A percentile compares a stretch with the other conserved stretches of the same genome.
Conservation (phyloP, 2,329 filamentous ascomycete species). For the Penicillium aurantiogriseum region DNA sequence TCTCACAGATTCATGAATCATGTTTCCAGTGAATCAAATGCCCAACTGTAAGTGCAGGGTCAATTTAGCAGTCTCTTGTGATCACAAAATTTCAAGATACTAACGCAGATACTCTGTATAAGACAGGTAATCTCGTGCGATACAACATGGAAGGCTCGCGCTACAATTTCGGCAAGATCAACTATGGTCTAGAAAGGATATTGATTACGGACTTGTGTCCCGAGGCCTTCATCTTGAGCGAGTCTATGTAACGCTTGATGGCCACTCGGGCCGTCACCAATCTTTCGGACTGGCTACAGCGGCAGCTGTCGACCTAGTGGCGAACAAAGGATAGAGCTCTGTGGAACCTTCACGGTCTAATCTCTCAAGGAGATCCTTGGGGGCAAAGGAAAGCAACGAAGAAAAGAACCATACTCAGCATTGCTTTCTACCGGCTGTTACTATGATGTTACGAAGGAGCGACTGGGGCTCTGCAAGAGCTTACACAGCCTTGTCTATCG, state of each 20-base stretch:
- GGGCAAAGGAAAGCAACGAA: background rate
- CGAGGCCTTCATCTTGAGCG: background rate
- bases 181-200: background rate
- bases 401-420: background rate
- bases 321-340: background rate
- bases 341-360: background rate
- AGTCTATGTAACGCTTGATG: background rate
- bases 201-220: background rate
- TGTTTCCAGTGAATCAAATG: background rate
- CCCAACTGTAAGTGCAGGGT: background rate
- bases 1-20: background rate
- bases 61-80: background rate
- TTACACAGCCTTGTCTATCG: background rate
- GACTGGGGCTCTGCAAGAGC: background rate
- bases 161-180: background rate
- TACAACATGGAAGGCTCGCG: background rate
- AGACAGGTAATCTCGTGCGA: background rate
- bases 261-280: background rate
- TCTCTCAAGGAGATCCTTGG: background rate
- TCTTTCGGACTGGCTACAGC: background rate
- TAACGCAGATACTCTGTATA: background rate
- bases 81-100: background rate
- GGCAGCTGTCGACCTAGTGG: background rate
- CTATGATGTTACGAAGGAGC: too few species aligned
- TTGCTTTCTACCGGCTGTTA: too few species aligned